Evolutionary conservation across 257 asterid genomes (phyloP).

Genomic region (Prunella vulgaris): DNA sequence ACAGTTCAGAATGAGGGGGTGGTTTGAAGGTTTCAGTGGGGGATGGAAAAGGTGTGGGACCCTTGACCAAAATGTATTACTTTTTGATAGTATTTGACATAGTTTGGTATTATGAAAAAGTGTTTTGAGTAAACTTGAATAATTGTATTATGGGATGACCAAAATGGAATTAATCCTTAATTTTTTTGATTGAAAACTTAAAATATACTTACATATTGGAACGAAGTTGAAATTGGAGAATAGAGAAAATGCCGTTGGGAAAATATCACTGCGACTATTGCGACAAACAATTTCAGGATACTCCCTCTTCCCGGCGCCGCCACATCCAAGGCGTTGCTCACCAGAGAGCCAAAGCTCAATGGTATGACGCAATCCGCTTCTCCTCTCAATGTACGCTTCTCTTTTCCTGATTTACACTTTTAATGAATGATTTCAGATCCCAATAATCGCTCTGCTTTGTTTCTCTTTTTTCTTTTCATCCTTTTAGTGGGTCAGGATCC

Average conservation of each 20-base stretch:
- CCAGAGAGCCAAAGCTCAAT: slow-evolving; percentile 90
- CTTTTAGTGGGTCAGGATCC: slow-evolving; percentile 29
- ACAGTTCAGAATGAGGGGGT: no score
- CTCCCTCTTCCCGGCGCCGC: slow-evolving; percentile 74
- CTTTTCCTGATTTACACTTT: background rate
- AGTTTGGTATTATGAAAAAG: no score
- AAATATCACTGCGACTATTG: slow-evolving; percentile 91
- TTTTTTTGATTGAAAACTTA: no score
- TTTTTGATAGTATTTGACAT: no score
- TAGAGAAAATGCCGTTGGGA: slow-evolving; percentile 58
- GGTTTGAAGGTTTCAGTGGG: no score
- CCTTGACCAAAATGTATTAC: no score
- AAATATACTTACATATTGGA: no score
- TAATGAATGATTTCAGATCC: background rate
- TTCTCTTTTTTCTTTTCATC: background rate
- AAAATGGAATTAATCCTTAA: no score
- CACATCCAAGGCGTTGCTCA: slow-evolving; percentile 81
- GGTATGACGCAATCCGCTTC: slow-evolving; percentile 73
- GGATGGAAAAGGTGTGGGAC: no score
- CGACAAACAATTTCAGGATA: slow-evolving; percentile 87
- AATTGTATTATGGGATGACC: no score
- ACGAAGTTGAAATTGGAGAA: background rate
- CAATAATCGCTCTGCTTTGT: background rate
- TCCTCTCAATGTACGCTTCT: slow-evolving; percentile 27
- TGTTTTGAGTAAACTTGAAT: no score